Evolutionary conservation across 331 rosid genomes (phyloP).

Genomic region (Quercus lobata): DNA sequence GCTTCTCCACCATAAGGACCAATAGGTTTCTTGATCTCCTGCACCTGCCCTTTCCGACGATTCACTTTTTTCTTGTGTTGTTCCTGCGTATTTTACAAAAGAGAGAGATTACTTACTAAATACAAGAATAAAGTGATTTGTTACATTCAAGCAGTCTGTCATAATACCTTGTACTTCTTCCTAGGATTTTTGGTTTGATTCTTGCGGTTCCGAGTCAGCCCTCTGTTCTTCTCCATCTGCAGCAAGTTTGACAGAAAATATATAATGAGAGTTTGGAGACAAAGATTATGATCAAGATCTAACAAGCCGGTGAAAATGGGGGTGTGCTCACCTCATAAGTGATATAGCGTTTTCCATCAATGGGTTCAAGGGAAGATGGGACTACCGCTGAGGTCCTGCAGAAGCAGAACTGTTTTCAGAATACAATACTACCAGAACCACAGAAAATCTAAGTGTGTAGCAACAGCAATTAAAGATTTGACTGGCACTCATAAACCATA

Average conservation of each 20-base stretch:
- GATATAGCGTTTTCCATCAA: slow-evolving; percentile 71
- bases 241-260: not conserved
- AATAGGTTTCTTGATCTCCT: slow-evolving; percentile 37
- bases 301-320: not conserved
- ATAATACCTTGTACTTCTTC: slow-evolving; percentile 84
- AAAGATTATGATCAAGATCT: not conserved
- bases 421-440: not conserved
- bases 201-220: slow-evolving; percentile 67
- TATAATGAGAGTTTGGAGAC: not conserved
- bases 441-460: not conserved
- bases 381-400: slow-evolving; percentile 35
- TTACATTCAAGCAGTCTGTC: not conserved
- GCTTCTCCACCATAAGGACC: slow-evolving; percentile 72
- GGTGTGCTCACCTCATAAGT: slow-evolving; percentile 45
- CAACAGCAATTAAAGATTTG: not conserved
- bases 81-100: slow-evolving; percentile 30
- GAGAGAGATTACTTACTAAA: not conserved
- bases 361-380: slow-evolving; percentile 45
- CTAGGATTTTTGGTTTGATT: slow-evolving; percentile 83
- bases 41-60: slow-evolving; percentile 65
- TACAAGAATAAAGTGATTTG: not conserved
- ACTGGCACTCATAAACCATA: not conserved
- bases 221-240: slow-evolving; percentile 55
- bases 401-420: slow-evolving; percentile 3
- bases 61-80: slow-evolving; percentile 61